Evolutionary conservation across 345 rosid genomes (phyloP), one percentile per base, ranked within the genome.

Genomic region (Sonneratia caseolaris): DNA sequence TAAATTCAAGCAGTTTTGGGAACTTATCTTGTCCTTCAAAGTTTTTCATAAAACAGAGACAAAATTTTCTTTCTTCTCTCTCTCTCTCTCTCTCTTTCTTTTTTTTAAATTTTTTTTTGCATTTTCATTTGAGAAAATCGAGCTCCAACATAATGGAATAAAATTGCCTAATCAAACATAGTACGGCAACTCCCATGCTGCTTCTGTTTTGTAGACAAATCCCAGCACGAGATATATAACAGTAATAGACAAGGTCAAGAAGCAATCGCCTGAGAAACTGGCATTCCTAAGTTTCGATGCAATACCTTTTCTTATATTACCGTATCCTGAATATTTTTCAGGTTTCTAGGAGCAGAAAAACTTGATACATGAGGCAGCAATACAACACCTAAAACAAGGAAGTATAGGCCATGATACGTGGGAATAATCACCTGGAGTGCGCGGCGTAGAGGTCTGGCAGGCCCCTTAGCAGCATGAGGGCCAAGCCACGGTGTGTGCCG

Each of bases 401-500:
- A 47, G 45, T 5, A 42, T 42, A 42, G 6, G 66, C 37, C 66
- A 27, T 2, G 38, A 10, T 32, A 9, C 0, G 40, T 36, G 61
- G 14, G 14, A 8, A 19, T 66, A 51, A 68, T 75, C 71, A 89
- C 98, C 96, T 93, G 98, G 79, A 93, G 96, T 48, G 96, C 93
- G 57, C 98, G 98, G 14, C 98, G 98, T 75, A 93, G 80, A 48
- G 98, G 96, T 79, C 98, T 85, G 47, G 91, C 96, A 1, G 97
- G 93, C 68, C 96, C 96, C 75, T 85, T 90, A 35, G 96, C 96
- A 71, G 93, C 79, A 67, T 90, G 96, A 24, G 96, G 83, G 55
- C 98, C 98, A 18, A 86, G 89, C 98, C 98, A 91, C 32, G 98
- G 98, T 11, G 97, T 93, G 73, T 93, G 98, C 80, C 98, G 77